Evolutionary conservation across 2,329 filamentous ascomycete species (phyloP).

Genomic region (Penicillium decumbens): DNA sequence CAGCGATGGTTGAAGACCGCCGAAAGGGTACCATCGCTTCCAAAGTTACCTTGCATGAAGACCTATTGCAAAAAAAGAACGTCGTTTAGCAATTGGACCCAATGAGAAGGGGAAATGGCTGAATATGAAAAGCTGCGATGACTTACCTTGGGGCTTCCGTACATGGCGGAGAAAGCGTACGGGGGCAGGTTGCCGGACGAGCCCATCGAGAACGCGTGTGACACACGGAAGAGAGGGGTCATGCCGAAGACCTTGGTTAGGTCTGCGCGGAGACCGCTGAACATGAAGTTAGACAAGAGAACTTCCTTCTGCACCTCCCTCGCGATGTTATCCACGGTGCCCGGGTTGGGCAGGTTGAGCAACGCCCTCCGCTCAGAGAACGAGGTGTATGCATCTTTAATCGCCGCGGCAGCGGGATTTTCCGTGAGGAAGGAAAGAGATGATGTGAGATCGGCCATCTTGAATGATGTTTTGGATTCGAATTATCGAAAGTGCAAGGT

Average conservation of each 20-base stretch:
- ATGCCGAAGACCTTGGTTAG: conserved; percentile 95
- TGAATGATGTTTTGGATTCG: conserved; percentile 15
- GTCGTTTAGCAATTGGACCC: neutral
- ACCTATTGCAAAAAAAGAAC: conserved; percentile 52
- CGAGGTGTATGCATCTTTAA: conserved; percentile 72
- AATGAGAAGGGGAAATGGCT: neutral
- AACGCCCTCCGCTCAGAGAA: conserved; percentile 83
- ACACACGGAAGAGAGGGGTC: conserved; percentile 90
- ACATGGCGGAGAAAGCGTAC: conserved; percentile 91
- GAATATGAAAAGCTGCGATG: neutral
- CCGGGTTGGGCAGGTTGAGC: conserved; percentile 86
- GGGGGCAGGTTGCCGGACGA: conserved; percentile 76
- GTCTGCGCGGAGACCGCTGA: conserved; percentile 91
- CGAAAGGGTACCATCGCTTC: conserved; percentile 83
- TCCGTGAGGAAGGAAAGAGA: conserved; percentile 64
- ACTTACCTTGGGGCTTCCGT: conserved; percentile 83
- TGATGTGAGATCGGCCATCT: conserved; percentile 42
- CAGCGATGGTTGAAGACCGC: conserved; percentile 93
- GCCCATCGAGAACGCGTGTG: conserved; percentile 93
- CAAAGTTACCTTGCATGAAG: conserved; percentile 91
- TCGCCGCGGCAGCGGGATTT: conserved; percentile 65
- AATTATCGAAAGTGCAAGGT: conserved; percentile 12
- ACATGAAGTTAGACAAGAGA: conserved; percentile 93
- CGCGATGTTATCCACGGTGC: conserved; percentile 81
- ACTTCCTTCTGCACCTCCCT: conserved; percentile 95